Evolutionary conservation across 2,329 filamentous ascomycete genomes (phyloP).

Genomic region (Cordyceps fumosorosea): DNA sequence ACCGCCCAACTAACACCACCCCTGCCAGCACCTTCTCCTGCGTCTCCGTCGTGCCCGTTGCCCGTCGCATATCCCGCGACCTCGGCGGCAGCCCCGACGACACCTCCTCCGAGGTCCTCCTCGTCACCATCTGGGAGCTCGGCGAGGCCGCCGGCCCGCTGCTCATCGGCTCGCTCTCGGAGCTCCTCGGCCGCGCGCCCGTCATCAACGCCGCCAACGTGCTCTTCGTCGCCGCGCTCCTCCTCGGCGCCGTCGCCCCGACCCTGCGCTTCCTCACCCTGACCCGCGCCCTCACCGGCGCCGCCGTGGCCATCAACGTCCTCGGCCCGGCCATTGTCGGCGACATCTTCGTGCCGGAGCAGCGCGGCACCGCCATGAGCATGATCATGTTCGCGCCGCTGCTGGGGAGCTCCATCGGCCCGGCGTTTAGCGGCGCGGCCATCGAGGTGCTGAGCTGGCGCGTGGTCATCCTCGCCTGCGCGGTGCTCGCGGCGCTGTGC

Average conservation of each 20-base stretch:
- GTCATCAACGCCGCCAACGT: slow-evolving; percentile 48
- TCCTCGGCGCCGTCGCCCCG: slow-evolving; percentile 38
- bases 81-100: slow-evolving; percentile 31
- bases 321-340: slow-evolving; percentile 58
- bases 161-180: slow-evolving; percentile 56
- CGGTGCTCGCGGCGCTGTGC: slow-evolving; percentile 38
- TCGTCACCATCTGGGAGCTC: slow-evolving; percentile 66
- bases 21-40: slow-evolving; percentile 47
- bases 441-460: slow-evolving; percentile 51
- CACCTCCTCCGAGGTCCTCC: slow-evolving; percentile 48
- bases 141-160: slow-evolving; percentile 57
- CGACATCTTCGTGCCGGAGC: slow-evolving; percentile 53
- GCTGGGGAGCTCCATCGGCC: slow-evolving; percentile 50
- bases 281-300: slow-evolving; percentile 52
- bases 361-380: slow-evolving; percentile 53
- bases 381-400: slow-evolving; percentile 51
- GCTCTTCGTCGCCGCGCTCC: slow-evolving; percentile 43
- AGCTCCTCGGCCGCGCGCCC: slow-evolving; percentile 50
- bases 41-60: slow-evolving; percentile 48
- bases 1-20: neutral
- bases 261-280: slow-evolving; percentile 42
- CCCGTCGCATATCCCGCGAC: slow-evolving; percentile 43
- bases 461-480: slow-evolving; percentile 43
- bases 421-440: slow-evolving; percentile 47
- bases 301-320: slow-evolving; percentile 58